Conservation (phyloP, 768 basidiomycete species). For the Naganishia onofrii region DNA sequence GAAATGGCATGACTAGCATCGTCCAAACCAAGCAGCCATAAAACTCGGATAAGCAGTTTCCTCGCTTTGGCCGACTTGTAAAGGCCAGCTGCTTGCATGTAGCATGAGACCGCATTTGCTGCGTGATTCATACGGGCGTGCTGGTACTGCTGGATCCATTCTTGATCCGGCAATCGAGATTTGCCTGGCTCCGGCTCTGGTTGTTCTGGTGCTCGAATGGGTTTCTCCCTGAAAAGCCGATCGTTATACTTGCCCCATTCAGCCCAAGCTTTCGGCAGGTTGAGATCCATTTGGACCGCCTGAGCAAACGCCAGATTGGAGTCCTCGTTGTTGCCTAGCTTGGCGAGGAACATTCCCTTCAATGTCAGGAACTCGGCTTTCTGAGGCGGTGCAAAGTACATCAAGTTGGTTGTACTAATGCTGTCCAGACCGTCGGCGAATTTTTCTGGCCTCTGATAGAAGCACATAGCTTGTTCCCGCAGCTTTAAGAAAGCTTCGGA, state of each 20-base stretch:
- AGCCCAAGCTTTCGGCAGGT: constrained; percentile 93
- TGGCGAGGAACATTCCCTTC: constrained; percentile 97
- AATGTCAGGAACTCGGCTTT: constrained; percentile 98
- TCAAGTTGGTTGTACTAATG: constrained; percentile 98
- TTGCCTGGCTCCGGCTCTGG: constrained; percentile 49
- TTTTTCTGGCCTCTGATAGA: constrained; percentile 92
- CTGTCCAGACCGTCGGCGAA: constrained; percentile 92
- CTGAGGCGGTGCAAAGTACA: constrained; percentile 90
- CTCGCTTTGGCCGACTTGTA: constrained; percentile 93
- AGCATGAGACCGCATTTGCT: constrained; percentile 91
- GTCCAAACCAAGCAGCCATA: constrained; percentile 96
- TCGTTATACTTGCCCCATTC: constrained; percentile 97
- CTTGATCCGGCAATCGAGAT: constrained; percentile 41
- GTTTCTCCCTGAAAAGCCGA: constrained; percentile 82
- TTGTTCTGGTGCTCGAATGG: constrained; percentile 48
- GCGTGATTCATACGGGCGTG: constrained; percentile 59
- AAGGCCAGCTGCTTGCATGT: constrained; percentile 91
- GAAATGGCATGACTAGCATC: constrained; percentile 58
- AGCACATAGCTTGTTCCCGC: constrained; percentile 95
- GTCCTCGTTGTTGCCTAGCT: constrained; percentile 78
- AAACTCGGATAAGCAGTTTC: constrained; percentile 80
- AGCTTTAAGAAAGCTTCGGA: constrained; percentile 99
- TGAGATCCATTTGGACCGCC: constrained; percentile 93
- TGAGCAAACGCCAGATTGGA: constrained; percentile 88
- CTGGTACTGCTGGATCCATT: constrained; percentile 41